Base-by-base conservation (phyloP, 495 filamentous ascomycete genomes). In the Penicillium goetzii region DNA sequence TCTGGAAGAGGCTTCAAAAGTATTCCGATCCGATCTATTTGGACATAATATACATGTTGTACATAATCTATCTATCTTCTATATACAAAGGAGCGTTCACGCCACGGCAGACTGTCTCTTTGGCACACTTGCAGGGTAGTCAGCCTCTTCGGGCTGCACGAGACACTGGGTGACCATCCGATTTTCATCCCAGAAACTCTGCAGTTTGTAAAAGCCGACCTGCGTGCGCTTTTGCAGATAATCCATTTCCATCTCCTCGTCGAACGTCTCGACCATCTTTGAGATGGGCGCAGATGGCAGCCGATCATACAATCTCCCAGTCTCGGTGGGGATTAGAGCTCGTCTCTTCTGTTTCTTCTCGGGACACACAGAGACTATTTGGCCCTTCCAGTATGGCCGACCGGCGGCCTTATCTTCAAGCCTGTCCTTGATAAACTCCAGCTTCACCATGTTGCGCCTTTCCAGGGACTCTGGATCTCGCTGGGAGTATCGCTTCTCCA, bases 171-270 rank as follows among this genome's bases (percentile, higher is more conserved):
- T 34, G n/a, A 55, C 32, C 52, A 55, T 55, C 30, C 52, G 52
- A 12, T 38, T 38, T 19, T 55, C 52, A 55, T 55, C 52, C 52
- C 52, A 55, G 4, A 12, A 36, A 7, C 32, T 36, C 33, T 55
- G 52, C 21, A 55, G 30, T 7, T 32, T 55, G 14, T 21, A 19
- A 55, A 55, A 36, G 9, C 34, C 52, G n/a, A 55, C 15, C 21
- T 55, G 52, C 32, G 19, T 25, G n/a, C 52, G 32, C 17, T 55
- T 55, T 10, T 55, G 52, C 33, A 71, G 38, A 3, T 52, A n/a
- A 30, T 71, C 68, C 36, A 71, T 33, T 30, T 73, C 68, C 57
- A 63, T 56, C 60, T 73, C 66, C 49, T 73, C 71, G 36, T 73
- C 71, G 49, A 73, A 73, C 0, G 15, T 30, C 26, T 19, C 8